Percentiles rank a stretch among this genome's conserved stretches.
These are phyloP conservation scores for Ilyonectria robusta DNA, from an alignment of 2,329 filamentous ascomycete genomes.

Conservation along the genomic window DNA sequence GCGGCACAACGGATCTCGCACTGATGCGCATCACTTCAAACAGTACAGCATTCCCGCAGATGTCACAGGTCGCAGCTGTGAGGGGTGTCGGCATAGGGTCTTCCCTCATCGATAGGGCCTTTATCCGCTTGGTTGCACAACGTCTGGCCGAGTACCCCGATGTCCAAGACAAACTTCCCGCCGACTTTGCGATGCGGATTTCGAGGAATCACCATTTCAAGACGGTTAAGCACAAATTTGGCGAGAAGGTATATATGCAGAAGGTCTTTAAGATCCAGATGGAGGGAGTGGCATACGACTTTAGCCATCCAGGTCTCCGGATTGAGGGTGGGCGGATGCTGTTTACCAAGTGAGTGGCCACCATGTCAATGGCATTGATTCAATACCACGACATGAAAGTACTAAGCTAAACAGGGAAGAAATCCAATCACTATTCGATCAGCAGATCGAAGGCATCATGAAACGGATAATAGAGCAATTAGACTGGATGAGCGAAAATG, in stretches of 20 bases:
- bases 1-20: constrained; percentile 62
- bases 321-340: constrained; percentile 59
- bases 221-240: constrained; percentile 60
- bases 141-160: constrained; percentile 56
- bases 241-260: constrained; percentile 59
- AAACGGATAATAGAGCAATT: constrained; percentile 57
- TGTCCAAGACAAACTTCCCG: constrained; percentile 56
- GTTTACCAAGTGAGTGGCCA: constrained; percentile 54
- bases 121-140: constrained; percentile 56
- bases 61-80: constrained; percentile 56
- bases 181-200: constrained; percentile 55
- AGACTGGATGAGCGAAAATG: constrained; percentile 54
- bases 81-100: constrained; percentile 63
- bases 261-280: constrained; percentile 58
- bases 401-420: constrained; percentile 52
- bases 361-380: background rate
- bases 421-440: constrained; percentile 59
- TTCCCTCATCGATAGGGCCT: constrained; percentile 61
- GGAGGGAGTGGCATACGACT: constrained; percentile 59
- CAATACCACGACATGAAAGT: background rate
- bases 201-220: constrained; percentile 57
- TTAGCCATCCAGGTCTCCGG: constrained; percentile 54
- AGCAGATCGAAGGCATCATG: constrained; percentile 48
- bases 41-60: constrained; percentile 44
- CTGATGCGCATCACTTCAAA: constrained; percentile 58